Base-by-base conservation (phyloP, 1,284 basidiomycete species). In the Cystobasidium slooffiae region DNA sequence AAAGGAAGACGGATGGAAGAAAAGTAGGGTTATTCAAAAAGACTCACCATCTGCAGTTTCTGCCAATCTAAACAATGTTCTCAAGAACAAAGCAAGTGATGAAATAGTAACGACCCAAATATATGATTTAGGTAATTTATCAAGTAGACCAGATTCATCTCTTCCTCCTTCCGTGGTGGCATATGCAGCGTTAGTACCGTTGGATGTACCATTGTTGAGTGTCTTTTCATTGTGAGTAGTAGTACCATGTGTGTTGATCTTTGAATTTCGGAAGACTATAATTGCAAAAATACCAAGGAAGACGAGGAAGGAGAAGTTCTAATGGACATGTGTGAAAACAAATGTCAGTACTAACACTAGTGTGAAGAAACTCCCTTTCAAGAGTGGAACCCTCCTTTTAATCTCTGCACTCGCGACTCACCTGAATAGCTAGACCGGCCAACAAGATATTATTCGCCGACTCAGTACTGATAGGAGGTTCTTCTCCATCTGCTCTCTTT, bases 391-490 rank as follows among this genome's bases (percentile, higher is more conserved):
- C 41, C n/a, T 31, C 31, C n/a, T n/a, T 31, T 31, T 31, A 5
- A 5, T 31, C 31, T 31, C 31, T 31, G n/a, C n/a, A n/a, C 31
- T 31, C 24, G 41, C 3, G 12, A 61, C 80, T 74, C 47, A 82
- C 80, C 76, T 84, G 83, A 2, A 82, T 77, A 0, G 81, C 81
- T 3, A 85, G 78, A 76, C 84, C 84, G 0, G 82, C 82, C 3
- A 83, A 74, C 0, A 84, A 78, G 65, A 85, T 84, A 75, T 84
- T 77, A 72, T 83, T 83, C 0, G 84, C 84, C 8, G 81, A 76
- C 41, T 81, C 76, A 0, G 81, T 79, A 0, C 79, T 78, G 18
- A 84, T 74, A 6, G 77, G 76, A 3, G 80, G 77, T 0, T 37
- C 16, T 46, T 80, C 72, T 12, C 81, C 78, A 12, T 72, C 51